Percentiles rank a stretch among this genome's conserved stretches.
phyloP scores from a whole-genome alignment of 768 basidiomycete genomes.

The Podaxis mareebaensis region DNA sequence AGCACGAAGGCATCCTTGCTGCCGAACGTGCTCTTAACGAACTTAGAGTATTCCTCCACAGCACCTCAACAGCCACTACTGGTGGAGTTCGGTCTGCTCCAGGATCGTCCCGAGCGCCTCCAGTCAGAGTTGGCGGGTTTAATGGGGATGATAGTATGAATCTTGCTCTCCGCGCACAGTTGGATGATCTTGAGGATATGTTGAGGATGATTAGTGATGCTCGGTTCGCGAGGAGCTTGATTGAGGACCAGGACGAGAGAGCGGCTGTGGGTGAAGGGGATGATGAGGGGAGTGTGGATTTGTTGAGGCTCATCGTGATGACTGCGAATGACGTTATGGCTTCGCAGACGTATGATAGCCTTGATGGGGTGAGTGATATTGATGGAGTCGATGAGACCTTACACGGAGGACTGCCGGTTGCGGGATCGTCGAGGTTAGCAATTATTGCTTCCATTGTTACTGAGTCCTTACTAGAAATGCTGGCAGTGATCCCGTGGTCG shows the following conservation, averaged over 20 bases:
- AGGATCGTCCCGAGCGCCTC: neutral
- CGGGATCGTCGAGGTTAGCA: neutral
- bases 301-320: conserved; percentile 7
- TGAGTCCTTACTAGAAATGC: neutral
- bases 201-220: conserved; percentile 5
- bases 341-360: neutral
- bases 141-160: neutral
- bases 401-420: neutral
- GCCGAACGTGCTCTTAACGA: conserved; percentile 6
- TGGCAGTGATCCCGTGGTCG: neutral
- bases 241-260: neutral
- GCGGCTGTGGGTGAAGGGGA: neutral
- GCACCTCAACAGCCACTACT: neutral
- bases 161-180: conserved; percentile 8
- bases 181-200: conserved; percentile 11
- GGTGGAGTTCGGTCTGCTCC: neutral
- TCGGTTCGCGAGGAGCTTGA: conserved; percentile 7
- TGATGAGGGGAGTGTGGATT: neutral
- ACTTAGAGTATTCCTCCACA: neutral
- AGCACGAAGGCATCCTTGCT: conserved; percentile 4
- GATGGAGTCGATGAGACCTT: neutral
- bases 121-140: no score
- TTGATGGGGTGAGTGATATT: neutral
- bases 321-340: conserved; percentile 4
- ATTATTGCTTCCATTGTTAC: neutral